A percentile compares a stretch with the other conserved stretches of the same genome.
These are phyloP conservation scores for Hirschioporus abietinus DNA, from an alignment of 768 basidiomycete species.

Conservation along the genomic window DNA sequence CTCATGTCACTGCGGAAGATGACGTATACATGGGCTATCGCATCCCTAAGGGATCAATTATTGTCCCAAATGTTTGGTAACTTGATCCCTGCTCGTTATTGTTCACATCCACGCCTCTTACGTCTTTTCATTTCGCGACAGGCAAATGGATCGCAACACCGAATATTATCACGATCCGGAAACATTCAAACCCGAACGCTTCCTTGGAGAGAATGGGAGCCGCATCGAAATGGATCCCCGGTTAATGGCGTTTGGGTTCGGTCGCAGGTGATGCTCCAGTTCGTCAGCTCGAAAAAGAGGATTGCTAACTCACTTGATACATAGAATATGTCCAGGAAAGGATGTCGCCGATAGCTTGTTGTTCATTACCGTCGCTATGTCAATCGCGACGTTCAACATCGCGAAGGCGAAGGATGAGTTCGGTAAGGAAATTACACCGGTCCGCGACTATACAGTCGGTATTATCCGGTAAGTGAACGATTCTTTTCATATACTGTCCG, in stretches of 20 bases:
- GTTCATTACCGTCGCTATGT: slow-evolving; percentile 13
- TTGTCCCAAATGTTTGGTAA: slow-evolving; percentile 15
- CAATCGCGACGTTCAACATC: slow-evolving; percentile 13
- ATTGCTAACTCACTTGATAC: too few species aligned
- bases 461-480: neutral
- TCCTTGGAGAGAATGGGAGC: slow-evolving; percentile 12
- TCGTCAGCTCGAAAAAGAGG: too few species aligned
- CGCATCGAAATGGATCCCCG: slow-evolving; percentile 49
- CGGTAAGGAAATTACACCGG: slow-evolving; percentile 12
- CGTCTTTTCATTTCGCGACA: slow-evolving; percentile 6
- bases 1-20: slow-evolving; percentile 11
- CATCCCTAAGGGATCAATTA: slow-evolving; percentile 14
- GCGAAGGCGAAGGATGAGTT: slow-evolving; percentile 10
- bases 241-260: slow-evolving; percentile 64
- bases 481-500: neutral
- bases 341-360: slow-evolving; percentile 8
- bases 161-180: slow-evolving; percentile 10
- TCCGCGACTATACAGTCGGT: neutral
- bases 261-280: slow-evolving; percentile 38
- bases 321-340: slow-evolving; percentile 3
- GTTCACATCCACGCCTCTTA: neutral
- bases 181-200: slow-evolving; percentile 13
- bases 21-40: slow-evolving; percentile 13
- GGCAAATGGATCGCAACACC: slow-evolving; percentile 8
- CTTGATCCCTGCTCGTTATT: neutral